Conservation (phyloP, 2,329 filamentous ascomycete species). For the Pseudogymnoascus sp. region DNA sequence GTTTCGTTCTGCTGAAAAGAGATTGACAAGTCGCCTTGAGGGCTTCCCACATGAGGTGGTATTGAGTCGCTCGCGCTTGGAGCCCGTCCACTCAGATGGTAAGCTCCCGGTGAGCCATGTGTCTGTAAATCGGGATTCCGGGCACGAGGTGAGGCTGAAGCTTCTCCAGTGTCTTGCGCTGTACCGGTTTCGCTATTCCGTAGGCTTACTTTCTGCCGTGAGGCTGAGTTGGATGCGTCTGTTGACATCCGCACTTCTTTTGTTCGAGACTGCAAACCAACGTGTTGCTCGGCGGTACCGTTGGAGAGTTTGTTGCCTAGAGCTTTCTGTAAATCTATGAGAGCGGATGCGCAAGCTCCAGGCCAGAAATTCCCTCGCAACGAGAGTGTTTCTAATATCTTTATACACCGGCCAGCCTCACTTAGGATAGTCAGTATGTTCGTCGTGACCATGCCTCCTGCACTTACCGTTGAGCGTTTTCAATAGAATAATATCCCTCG, state of each 20-base stretch:
- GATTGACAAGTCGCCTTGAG: not conserved
- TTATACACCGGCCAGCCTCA: slow-evolving; percentile 13
- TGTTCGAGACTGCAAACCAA: not conserved
- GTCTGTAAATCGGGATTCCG: not conserved
- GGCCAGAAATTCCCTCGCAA: slow-evolving; percentile 28
- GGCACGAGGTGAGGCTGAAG: not conserved
- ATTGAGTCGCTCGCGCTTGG: not conserved
- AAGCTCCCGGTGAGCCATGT: not conserved
- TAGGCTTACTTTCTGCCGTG: not conserved
- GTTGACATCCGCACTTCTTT: not conserved
- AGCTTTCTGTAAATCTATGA: slow-evolving; percentile 26
- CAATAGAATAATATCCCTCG: slow-evolving; percentile 33
- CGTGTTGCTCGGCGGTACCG: not conserved
- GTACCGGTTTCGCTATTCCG: not conserved
- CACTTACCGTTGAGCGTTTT: slow-evolving; percentile 33
- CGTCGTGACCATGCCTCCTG: slow-evolving; percentile 13
- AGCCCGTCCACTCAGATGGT: not conserved
- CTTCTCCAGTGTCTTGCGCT: not conserved
- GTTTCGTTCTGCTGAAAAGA: not conserved
- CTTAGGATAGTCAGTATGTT: not conserved
- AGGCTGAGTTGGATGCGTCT: not conserved
- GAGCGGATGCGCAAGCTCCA: slow-evolving; percentile 29
- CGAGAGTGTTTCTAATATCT: slow-evolving; percentile 25
- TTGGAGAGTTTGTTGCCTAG: slow-evolving; percentile 11
- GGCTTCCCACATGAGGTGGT: not conserved